phyloP scores from a whole-genome alignment of 139 green algal species.

The Limnomonas spitsbergensis region DNA sequence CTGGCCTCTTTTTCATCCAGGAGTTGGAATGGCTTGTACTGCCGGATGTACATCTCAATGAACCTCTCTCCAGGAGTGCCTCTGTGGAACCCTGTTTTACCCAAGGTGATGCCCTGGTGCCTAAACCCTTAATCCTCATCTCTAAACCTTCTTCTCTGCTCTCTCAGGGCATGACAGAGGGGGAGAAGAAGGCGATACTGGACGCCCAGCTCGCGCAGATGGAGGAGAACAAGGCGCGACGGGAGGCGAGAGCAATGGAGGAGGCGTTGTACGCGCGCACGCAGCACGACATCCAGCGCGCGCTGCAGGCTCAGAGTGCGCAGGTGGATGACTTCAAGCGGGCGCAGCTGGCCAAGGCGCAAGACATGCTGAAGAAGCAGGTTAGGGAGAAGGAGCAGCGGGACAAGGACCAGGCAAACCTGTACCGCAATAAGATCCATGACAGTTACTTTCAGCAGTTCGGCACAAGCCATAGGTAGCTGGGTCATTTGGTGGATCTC shows the following conservation, averaged over 20 bases:
- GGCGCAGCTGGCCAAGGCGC: constrained; percentile 27
- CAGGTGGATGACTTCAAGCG: constrained; percentile 43
- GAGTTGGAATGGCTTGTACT: too few relatives aligned
- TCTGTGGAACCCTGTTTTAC: too few relatives aligned
- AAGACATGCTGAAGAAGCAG: constrained; percentile 40
- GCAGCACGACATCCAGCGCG: constrained; percentile 37
- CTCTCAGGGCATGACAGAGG: constrained; percentile 45
- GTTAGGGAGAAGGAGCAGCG: constrained; percentile 50
- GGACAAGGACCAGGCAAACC: constrained; percentile 34
- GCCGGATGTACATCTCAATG: too few relatives aligned
- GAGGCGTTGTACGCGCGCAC: constrained; percentile 34
- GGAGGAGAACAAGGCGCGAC: constrained; percentile 48
- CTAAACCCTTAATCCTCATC: background rate
- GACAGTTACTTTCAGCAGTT: constrained; percentile 64
- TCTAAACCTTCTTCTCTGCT: constrained; percentile 5
- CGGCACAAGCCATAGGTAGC: constrained; percentile 57
- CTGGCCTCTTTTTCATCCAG: too few relatives aligned
- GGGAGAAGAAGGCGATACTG: constrained; percentile 45
- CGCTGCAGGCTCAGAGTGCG: constrained; percentile 27
- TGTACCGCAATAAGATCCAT: constrained; percentile 50
- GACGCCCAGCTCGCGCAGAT: constrained; percentile 53
- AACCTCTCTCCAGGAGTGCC: too few relatives aligned
- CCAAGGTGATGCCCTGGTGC: background rate
- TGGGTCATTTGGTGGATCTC: too few relatives aligned
- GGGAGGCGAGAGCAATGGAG: constrained; percentile 31